phyloP scores from a whole-genome alignment of 371 early-diverging fungal species.

The Sporodiniella umbellata region DNA sequence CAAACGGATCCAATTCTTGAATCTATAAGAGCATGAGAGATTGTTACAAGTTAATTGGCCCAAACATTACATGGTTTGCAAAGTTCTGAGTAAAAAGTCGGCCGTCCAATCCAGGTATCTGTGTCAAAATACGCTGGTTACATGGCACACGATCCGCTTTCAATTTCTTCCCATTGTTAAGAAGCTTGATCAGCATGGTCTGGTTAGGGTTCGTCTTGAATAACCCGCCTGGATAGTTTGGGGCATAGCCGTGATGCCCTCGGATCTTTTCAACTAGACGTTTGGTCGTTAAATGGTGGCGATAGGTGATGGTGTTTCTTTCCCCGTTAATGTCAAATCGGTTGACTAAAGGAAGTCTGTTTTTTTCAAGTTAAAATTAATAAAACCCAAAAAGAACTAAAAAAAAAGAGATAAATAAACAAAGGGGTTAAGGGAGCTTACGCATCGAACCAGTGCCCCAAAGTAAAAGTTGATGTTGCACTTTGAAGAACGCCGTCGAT shows the following conservation, averaged over 20 bases:
- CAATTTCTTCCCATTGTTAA: slow-evolving; percentile 48
- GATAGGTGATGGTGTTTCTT: slow-evolving; percentile 53
- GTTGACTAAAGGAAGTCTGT: slow-evolving; percentile 54
- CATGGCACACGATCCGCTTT: slow-evolving; percentile 60
- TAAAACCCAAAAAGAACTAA: background rate
- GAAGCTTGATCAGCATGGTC: slow-evolving; percentile 52
- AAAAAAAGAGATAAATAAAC: background rate
- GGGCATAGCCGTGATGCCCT: slow-evolving; percentile 63
- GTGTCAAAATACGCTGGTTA: slow-evolving; percentile 42
- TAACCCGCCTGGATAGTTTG: slow-evolving; percentile 60
- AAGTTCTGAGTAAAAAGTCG: slow-evolving; percentile 53
- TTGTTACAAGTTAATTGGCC: background rate
- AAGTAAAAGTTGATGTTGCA: slow-evolving; percentile 55
- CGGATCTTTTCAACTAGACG: slow-evolving; percentile 62
- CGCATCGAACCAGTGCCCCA: slow-evolving; percentile 74
- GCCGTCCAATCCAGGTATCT: slow-evolving; percentile 53
- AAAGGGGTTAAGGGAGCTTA: slow-evolving; percentile 20
- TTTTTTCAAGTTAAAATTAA: too few species aligned
- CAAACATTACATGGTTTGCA: slow-evolving; percentile 50
- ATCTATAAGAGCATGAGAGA: slow-evolving; percentile 30
- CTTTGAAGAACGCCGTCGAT: slow-evolving; percentile 57
- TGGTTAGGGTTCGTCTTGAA: slow-evolving; percentile 67
- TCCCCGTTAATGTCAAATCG: slow-evolving; percentile 58
- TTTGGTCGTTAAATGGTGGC: slow-evolving; percentile 57
- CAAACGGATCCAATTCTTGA: slow-evolving; percentile 73